Evolutionary conservation across 805 yeast genomes (phyloP).

Genomic region (Ogataea minuta): DNA sequence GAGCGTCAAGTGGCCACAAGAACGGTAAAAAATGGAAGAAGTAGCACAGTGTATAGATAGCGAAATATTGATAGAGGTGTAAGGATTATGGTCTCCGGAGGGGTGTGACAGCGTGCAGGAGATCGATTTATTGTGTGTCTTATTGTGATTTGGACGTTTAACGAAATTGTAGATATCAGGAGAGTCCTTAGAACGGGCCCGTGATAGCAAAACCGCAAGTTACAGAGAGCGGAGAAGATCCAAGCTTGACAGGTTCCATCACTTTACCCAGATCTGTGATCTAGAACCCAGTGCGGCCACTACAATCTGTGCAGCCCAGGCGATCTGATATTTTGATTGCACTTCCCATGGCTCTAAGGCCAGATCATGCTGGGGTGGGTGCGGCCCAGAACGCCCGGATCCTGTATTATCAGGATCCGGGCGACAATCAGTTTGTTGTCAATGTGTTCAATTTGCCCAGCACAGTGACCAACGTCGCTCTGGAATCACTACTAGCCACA

Average conservation of each 20-base stretch:
- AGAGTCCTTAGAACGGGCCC: constrained; percentile 6
- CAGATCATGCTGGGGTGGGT: constrained; percentile 4
- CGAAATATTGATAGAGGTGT: constrained; percentile 4
- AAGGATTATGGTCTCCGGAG: constrained; percentile 1
- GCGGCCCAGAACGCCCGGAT: background rate
- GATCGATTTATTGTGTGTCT: constrained; percentile 8
- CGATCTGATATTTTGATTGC: background rate
- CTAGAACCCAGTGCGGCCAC: background rate
- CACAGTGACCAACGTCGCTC: constrained; percentile 6
- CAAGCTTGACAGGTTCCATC: background rate
- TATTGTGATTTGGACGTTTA: constrained; percentile 9
- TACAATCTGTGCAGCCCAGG: background rate
- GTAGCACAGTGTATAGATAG: constrained; percentile 3
- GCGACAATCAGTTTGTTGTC: constrained; percentile 6
- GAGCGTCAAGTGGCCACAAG: background rate
- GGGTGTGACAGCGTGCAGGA: constrained; percentile 3
- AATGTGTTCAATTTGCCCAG: constrained; percentile 20
- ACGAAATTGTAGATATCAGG: constrained; percentile 4
- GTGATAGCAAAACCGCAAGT: background rate
- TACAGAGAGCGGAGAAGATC: background rate
- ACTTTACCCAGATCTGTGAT: background rate
- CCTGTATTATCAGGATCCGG: background rate
- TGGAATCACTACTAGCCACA: constrained; percentile 6
- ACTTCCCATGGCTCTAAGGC: constrained; percentile 3
- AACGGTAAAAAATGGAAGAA: constrained; percentile 4